Evolutionary conservation across 2,329 filamentous ascomycete species (phyloP), one percentile per base, ranked within the genome.

Genomic region (Juglanconis juglandina): DNA sequence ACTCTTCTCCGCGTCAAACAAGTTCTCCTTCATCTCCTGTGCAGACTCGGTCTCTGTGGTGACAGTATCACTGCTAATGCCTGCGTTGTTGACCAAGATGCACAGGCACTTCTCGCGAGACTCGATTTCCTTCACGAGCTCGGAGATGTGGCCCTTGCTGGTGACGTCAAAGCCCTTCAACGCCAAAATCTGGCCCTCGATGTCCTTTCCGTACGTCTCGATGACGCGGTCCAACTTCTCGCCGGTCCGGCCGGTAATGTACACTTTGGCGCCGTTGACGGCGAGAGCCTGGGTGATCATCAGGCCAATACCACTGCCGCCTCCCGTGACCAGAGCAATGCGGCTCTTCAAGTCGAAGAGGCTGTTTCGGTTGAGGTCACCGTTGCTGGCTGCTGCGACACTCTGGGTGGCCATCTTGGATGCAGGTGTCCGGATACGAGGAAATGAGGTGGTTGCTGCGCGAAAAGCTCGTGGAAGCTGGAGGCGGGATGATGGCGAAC

Each of bases 21-120:
- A 77, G 71, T 87, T 85, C 58, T 83, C 69, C 63, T 81, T 83
- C 61, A 87, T 76, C 57, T 81, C 78, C 1, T 70, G 67, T 0
- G 80, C 78, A 0, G 81, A 79, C 47, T 79, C 78, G 34, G 77
- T 77, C 64, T 85, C 81, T 58, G 83, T 85, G 14, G 81, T 76
- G n/a, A 83, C 75, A 13, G 82, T 71, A 5, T 65, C 74, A 75
- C 83, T 85, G 64, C 84, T 85, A 63, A 86, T 79, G 55, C 87
- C 88, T 6, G 82, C 84, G 70, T 90, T 90, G 77, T 90, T 90
- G 72, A 90, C 76, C 8, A 90, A 79, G 56, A 90, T 81, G 69
- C 87, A 81, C 3, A 90, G 77, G 64, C 82, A 83, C 68, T 75
- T 65, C 68, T 88, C 87, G 9, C 77, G 74, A 41, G 78, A 78